These are phyloP conservation scores for Annulohypoxylon moriforme DNA, from an alignment of 495 filamentous ascomycete genomes.

Conservation along the genomic window DNA sequence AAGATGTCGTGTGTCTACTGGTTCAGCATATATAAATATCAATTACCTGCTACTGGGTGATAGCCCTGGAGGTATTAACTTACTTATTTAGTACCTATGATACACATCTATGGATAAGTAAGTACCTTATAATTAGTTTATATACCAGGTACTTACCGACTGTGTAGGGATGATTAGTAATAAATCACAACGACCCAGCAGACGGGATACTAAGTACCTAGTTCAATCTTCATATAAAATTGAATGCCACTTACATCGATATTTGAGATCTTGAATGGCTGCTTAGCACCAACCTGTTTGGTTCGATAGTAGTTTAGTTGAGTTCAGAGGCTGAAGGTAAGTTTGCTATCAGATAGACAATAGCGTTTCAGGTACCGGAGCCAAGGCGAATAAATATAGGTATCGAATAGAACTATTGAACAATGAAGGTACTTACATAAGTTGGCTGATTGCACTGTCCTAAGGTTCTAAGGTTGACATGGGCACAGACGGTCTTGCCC, in stretches of 20 bases:
- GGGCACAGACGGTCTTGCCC: constrained; percentile 43
- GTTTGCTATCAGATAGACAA: not conserved
- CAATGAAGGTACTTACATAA: not conserved
- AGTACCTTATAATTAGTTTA: no score
- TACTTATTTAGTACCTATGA: no score
- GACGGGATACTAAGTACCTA: not conserved
- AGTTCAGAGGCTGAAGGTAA: not conserved
- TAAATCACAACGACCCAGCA: not conserved
- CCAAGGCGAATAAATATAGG: not conserved
- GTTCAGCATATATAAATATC: no score
- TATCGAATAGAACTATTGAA: not conserved
- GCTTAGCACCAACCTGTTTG: not conserved
- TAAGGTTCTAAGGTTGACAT: not conserved
- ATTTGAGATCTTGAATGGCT: not conserved
- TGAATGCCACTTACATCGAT: not conserved
- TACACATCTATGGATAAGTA: no score
- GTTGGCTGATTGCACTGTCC: not conserved
- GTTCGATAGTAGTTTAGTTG: not conserved
- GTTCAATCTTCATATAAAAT: not conserved
- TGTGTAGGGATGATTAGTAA: not conserved
- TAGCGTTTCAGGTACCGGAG: not conserved
- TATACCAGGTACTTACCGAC: not conserved
- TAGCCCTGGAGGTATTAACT: no score
- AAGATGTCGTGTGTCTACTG: no score
- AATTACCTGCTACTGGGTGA: not conserved